Evolutionary conservation across 2,329 filamentous ascomycete genomes (phyloP).

Genomic region (Aureobasidium sp.): DNA sequence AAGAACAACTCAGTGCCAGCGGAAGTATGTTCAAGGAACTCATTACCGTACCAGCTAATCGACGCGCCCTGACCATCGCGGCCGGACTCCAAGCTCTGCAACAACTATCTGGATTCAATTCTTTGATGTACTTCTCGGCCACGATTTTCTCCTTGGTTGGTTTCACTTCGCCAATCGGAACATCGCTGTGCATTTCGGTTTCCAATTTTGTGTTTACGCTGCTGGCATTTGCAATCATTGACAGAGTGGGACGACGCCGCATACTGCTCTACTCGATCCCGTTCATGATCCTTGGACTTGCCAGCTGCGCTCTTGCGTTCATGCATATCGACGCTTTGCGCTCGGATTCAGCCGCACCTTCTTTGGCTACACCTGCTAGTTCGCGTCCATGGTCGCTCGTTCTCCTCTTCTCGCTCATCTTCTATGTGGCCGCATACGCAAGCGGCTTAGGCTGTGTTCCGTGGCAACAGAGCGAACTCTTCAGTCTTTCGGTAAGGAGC

Average conservation of each 20-base stretch:
- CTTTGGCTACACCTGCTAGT: conserved; percentile 20
- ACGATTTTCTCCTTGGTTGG: conserved; percentile 43
- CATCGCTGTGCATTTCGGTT: conserved; percentile 37
- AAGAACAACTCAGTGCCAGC: conserved; percentile 48
- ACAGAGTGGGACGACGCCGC: conserved; percentile 37
- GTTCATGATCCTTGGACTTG: conserved; percentile 69
- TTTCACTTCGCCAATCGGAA: conserved; percentile 39
- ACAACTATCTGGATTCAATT: conserved; percentile 47
- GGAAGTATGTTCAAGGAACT: conserved; percentile 6
- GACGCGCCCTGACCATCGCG: conserved; percentile 73
- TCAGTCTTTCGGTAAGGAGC: conserved; percentile 67
- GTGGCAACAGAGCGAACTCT: conserved; percentile 89
- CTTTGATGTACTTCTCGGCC: conserved; percentile 43
- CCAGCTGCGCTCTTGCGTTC: conserved; percentile 68
- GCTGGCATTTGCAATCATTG: conserved; percentile 39
- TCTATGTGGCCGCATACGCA: conserved; percentile 82
- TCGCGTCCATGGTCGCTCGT: conserved; percentile 34
- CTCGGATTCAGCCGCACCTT: background rate
- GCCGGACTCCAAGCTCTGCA: conserved; percentile 82
- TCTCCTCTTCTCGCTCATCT: conserved; percentile 68
- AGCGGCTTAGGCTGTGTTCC: conserved; percentile 85
- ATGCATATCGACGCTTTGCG: conserved; percentile 48
- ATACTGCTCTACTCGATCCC: conserved; percentile 80
- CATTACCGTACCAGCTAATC: conserved; percentile 41
- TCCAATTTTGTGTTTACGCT: conserved; percentile 43